A percentile compares a stretch with the other conserved stretches of the same genome.
phyloP scores from a whole-genome alignment of 176 grass and related monocot genomes.

The Avena insularis region DNA sequence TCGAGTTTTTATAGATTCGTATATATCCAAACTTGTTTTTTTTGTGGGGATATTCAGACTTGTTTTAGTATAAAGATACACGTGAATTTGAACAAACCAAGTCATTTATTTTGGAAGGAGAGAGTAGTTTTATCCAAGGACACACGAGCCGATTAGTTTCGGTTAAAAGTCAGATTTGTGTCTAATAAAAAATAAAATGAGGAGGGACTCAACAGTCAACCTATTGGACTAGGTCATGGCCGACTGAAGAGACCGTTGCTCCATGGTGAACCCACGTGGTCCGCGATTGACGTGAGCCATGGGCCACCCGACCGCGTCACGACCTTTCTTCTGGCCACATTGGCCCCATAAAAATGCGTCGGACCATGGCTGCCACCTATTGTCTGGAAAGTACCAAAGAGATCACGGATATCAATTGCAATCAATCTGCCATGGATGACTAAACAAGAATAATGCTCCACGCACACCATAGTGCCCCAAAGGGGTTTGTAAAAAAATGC shows the following conservation, averaged over 20 bases:
- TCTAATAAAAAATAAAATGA: too few relatives aligned
- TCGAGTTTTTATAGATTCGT: too few relatives aligned
- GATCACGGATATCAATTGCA: not conserved
- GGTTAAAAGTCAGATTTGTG: too few relatives aligned
- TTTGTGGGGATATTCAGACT: too few relatives aligned
- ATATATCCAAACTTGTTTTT: too few relatives aligned
- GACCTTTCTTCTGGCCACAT: not conserved
- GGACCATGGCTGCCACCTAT: not conserved
- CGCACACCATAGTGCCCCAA: constrained; percentile 4
- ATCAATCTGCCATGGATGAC: not conserved
- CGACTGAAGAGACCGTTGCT: not conserved
- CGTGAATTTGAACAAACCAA: too few relatives aligned
- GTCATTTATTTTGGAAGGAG: too few relatives aligned
- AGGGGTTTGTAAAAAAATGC: not conserved
- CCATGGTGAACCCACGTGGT: not conserved
- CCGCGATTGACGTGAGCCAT: not conserved
- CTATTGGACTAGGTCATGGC: too few relatives aligned
- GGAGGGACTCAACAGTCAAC: too few relatives aligned
- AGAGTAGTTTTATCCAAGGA: too few relatives aligned
- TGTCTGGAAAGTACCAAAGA: constrained; percentile 20
- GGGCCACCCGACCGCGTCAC: not conserved
- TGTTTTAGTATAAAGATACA: too few relatives aligned
- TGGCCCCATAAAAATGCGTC: not conserved
- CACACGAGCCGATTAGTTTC: too few relatives aligned
- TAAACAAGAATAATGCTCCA: constrained; percentile 16